Base-by-base conservation (phyloP, 441 rosid genomes). In the Biscutella laevigata region DNA sequence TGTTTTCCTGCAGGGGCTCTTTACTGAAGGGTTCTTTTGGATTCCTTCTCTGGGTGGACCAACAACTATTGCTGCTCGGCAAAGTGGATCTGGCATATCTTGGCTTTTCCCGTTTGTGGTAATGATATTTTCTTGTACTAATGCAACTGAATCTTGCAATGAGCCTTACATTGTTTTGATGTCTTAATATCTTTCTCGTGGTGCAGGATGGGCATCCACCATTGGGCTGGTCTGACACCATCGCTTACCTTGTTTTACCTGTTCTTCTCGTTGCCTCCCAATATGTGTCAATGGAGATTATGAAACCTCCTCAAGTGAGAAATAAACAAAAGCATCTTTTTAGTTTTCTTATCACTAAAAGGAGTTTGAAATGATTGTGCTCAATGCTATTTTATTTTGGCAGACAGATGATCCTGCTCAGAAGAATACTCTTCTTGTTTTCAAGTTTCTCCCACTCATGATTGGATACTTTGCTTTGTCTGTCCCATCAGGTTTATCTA, bases 71-170 rank as follows among this genome's bases (percentile, higher is more conserved):
- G 96, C 98, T 63, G 96, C 98, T 71, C 77, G 98, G 58, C 95
- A 85, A 69, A 91, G 87, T 71, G 98, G 98, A 54, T 59, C 96
- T 20, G 96, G 98, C 71, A 59, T 87, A 67, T 91, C 98, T 45
- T 91, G 96, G 98, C 94, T 87, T 51, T 30, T 91, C 32, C 98
- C 96, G 0, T 91, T 91, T 67, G 94, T 87, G 96, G 98, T 91
- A 87, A 74, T 59, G 41, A 59, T 56, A 55, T 40, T 46, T 34
- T 25, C 1, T 21, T 25, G 5, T 19, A 4, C 17, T 32, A 43
- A 19, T 47, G 8, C 9, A 21, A 39, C 34, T 40, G 21, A 7
- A 22, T 3, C 7, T 40, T 46, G 37, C 49, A 21, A 54, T 29
- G 34, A 55, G 4, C 59, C 25, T 27, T 25, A n/a, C 17, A 41